phyloP scores from a whole-genome alignment of 768 basidiomycete species.

The Boletales sp. region DNA sequence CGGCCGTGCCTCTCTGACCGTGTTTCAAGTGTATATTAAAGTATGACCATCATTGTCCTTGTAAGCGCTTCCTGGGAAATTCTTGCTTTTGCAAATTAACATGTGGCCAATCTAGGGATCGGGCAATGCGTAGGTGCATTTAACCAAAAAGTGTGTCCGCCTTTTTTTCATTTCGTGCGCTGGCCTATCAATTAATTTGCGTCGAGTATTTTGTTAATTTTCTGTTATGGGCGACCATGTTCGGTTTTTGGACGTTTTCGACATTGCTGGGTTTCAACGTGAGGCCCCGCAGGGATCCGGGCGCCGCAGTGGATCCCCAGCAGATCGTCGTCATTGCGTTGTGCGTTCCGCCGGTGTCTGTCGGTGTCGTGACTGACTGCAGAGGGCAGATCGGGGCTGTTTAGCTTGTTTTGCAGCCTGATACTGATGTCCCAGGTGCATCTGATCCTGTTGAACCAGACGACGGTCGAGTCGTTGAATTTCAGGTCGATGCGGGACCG shows the following conservation, averaged over 20 bases:
- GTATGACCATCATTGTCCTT: slow-evolving; percentile 90
- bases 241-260: slow-evolving; percentile 58
- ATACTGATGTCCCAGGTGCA: slow-evolving; percentile 58
- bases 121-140: slow-evolving; percentile 92
- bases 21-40: slow-evolving; percentile 64
- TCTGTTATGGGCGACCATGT: slow-evolving; percentile 56
- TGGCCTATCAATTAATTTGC: not conserved
- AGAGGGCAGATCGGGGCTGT: slow-evolving; percentile 56
- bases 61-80: slow-evolving; percentile 38
- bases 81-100: not conserved
- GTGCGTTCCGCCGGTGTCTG: slow-evolving; percentile 41
- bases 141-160: slow-evolving; percentile 71
- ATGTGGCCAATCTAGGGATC: slow-evolving; percentile 54
- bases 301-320: slow-evolving; percentile 53
- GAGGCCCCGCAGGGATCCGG: slow-evolving; percentile 19
- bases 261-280: slow-evolving; percentile 57
- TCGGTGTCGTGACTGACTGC: slow-evolving; percentile 5
- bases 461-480: slow-evolving; percentile 77
- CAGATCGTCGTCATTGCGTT: slow-evolving; percentile 69
- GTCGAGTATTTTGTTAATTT: slow-evolving; percentile 83
- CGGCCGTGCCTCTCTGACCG: not conserved
- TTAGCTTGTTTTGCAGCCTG: slow-evolving; percentile 62
- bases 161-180: not conserved
- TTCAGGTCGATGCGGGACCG: slow-evolving; percentile 59
- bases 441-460: slow-evolving; percentile 59